These are phyloP conservation scores for Vicia sativa DNA, from an alignment of 306 rosid genomes.

Conservation along the genomic window DNA sequence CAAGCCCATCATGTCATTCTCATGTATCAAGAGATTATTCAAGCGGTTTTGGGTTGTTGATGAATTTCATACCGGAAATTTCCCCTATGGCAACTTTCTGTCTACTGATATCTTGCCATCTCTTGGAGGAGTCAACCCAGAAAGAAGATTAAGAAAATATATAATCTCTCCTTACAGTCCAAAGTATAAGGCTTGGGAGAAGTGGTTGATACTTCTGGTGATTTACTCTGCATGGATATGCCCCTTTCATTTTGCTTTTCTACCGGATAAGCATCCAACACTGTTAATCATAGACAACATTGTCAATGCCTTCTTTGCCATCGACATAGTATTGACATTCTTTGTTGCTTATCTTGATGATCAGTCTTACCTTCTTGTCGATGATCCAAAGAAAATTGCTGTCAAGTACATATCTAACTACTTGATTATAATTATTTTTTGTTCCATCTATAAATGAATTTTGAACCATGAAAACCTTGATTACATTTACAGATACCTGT, in stretches of 20 bases:
- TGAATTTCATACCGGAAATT: slow-evolving; percentile 60
- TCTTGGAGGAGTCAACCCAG: slow-evolving; percentile 82
- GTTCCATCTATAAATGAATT: neutral
- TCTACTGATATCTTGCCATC: slow-evolving; percentile 79
- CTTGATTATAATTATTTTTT: neutral
- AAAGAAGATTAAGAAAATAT: slow-evolving; percentile 58
- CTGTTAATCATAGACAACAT: slow-evolving; percentile 75
- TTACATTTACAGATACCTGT: slow-evolving; percentile 64
- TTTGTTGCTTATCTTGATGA: slow-evolving; percentile 83
- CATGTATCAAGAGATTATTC: slow-evolving; percentile 54
- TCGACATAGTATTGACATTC: slow-evolving; percentile 85
- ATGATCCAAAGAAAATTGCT: slow-evolving; percentile 72
- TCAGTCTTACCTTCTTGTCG: slow-evolving; percentile 78
- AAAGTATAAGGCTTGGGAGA: slow-evolving; percentile 89
- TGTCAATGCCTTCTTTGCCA: slow-evolving; percentile 79
- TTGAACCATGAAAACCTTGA: neutral
- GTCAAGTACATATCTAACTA: slow-evolving; percentile 47
- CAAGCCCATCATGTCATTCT: slow-evolving; percentile 48
- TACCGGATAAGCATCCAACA: slow-evolving; percentile 59
- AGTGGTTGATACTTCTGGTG: slow-evolving; percentile 69
- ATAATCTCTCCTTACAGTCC: slow-evolving; percentile 75
- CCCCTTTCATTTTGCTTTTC: slow-evolving; percentile 87
- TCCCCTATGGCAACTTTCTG: slow-evolving; percentile 62
- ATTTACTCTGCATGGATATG: slow-evolving; percentile 95
- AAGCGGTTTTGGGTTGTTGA: slow-evolving; percentile 56